A percentile compares a stretch with the other conserved stretches of the same genome.
These are phyloP conservation scores for Cardamine resedifolia DNA, from an alignment of 345 rosid species.

Conservation along the genomic window DNA sequence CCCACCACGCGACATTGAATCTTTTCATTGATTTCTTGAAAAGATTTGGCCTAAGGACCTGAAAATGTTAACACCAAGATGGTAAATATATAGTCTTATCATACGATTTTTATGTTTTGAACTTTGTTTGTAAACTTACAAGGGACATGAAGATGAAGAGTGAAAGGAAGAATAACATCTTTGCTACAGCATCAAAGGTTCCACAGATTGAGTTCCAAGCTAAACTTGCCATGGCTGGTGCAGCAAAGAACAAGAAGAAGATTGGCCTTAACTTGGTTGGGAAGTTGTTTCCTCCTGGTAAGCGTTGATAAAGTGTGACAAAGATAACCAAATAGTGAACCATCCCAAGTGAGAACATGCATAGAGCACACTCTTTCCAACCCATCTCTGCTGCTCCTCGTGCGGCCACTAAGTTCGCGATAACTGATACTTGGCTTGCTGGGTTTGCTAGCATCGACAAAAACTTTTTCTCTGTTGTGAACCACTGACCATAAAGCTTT, in stretches of 20 bases:
- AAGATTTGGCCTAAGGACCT: conserved; percentile 62
- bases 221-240: conserved; percentile 62
- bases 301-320: conserved; percentile 67
- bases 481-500: conserved; percentile 80
- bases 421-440: conserved; percentile 58
- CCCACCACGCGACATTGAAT: conserved; percentile 73
- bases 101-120: background rate
- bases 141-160: conserved; percentile 59
- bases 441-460: conserved; percentile 61
- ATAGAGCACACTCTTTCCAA: conserved; percentile 61
- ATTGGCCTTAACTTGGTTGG: conserved; percentile 52
- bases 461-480: conserved; percentile 62
- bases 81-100: background rate
- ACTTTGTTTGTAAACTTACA: conserved; percentile 36
- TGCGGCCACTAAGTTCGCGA: conserved; percentile 63
- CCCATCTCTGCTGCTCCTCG: conserved; percentile 57
- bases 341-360: conserved; percentile 63
- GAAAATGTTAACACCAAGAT: background rate
- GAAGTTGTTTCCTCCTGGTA: conserved; percentile 45
- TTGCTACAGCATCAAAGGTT: conserved; percentile 46
- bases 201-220: conserved; percentile 70
- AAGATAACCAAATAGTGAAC: conserved; percentile 68
- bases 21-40: conserved; percentile 67
- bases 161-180: conserved; percentile 63
- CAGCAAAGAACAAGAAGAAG: conserved; percentile 72